These are phyloP conservation scores for Calycina marina DNA, from an alignment of 2,329 filamentous ascomycete species.

Conservation along the genomic window DNA sequence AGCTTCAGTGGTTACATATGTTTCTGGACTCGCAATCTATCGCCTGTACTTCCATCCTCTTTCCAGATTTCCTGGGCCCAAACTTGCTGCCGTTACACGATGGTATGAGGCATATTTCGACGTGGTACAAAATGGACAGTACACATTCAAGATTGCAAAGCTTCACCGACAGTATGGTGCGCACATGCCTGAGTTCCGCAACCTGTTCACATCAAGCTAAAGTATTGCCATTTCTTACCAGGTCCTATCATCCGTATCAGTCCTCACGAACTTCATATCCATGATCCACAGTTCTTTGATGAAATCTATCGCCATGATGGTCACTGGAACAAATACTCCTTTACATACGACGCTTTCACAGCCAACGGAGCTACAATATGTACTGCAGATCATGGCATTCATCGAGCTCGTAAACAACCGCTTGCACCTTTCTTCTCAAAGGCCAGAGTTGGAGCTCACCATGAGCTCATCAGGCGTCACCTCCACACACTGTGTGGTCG, in stretches of 20 bases:
- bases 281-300: slow-evolving; percentile 15
- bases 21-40: too few relatives aligned
- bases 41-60: too few relatives aligned
- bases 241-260: slow-evolving; percentile 19
- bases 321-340: slow-evolving; percentile 12
- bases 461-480: background rate
- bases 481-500: slow-evolving; percentile 2
- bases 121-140: too few relatives aligned
- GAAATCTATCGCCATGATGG: slow-evolving; percentile 8
- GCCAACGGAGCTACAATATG: slow-evolving; percentile 3
- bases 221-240: too few relatives aligned
- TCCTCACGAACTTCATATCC: slow-evolving; percentile 20
- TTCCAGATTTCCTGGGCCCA: too few relatives aligned
- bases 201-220: too few relatives aligned
- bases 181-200: too few relatives aligned
- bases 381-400: slow-evolving; percentile 3
- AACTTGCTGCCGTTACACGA: too few relatives aligned
- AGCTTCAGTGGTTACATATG: too few relatives aligned
- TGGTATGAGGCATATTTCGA: too few relatives aligned
- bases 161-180: too few relatives aligned
- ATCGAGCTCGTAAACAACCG: slow-evolving; percentile 6
- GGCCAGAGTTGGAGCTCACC: slow-evolving; percentile 7
- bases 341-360: slow-evolving; percentile 6
- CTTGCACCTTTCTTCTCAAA: slow-evolving; percentile 20
- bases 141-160: too few relatives aligned